These are phyloP conservation scores for Coemansia sp. DNA, from an alignment of 192 early-diverging fungal species.

Conservation along the genomic window DNA sequence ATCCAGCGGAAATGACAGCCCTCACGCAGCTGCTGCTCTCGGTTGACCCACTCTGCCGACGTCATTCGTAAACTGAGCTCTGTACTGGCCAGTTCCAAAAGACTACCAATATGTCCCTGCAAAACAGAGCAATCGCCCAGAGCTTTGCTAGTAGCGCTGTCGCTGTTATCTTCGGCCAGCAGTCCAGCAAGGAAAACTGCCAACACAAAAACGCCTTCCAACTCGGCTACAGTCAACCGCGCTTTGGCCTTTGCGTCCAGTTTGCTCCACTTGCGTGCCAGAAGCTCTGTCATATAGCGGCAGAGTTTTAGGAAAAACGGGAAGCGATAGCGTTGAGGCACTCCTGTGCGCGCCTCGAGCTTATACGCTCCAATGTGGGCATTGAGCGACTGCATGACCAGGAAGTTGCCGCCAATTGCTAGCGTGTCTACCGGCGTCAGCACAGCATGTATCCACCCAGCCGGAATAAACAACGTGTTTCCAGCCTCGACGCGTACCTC, in stretches of 20 bases:
- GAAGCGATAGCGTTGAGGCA: slow-evolving; percentile 79
- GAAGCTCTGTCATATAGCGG: slow-evolving; percentile 73
- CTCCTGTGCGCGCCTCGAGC: slow-evolving; percentile 76
- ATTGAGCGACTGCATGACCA: slow-evolving; percentile 70
- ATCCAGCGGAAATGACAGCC: slow-evolving; percentile 53
- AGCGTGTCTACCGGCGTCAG: slow-evolving; percentile 83
- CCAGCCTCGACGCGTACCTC: slow-evolving; percentile 73
- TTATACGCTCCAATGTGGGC: slow-evolving; percentile 71
- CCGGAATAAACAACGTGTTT: slow-evolving; percentile 91
- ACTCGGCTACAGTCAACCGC: slow-evolving; percentile 48
- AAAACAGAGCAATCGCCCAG: slow-evolving; percentile 36
- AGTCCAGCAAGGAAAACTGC: slow-evolving; percentile 50
- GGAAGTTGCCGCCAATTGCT: slow-evolving; percentile 93
- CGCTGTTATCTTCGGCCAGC: slow-evolving; percentile 18
- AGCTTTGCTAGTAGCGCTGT: slow-evolving; percentile 23
- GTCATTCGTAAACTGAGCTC: slow-evolving; percentile 43
- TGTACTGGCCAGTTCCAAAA: slow-evolving; percentile 28
- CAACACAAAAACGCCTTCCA: slow-evolving; percentile 59
- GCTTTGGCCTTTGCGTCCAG: slow-evolving; percentile 15
- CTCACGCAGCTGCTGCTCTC: slow-evolving; percentile 47
- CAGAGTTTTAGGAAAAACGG: slow-evolving; percentile 83
- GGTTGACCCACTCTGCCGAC: slow-evolving; percentile 50
- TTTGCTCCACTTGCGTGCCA: slow-evolving; percentile 59
- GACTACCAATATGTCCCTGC: slow-evolving; percentile 11
- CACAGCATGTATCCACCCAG: slow-evolving; percentile 96